Conservation (phyloP, 257 asterid species). For the Ligustrum vulgare region DNA sequence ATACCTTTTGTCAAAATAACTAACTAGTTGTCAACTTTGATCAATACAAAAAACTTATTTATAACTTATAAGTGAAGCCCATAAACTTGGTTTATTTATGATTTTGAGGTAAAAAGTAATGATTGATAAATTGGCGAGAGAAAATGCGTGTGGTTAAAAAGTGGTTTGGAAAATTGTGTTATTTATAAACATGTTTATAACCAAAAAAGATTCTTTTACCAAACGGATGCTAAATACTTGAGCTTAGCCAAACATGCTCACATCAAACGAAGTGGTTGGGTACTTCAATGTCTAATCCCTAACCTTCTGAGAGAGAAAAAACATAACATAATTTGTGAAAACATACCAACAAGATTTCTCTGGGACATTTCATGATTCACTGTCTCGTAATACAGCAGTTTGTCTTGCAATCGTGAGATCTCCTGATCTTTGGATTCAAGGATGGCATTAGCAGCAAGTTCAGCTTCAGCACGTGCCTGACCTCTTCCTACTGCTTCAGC, state of each 20-base stretch:
- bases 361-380: slow-evolving; percentile 89
- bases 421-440: slow-evolving; percentile 78
- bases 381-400: slow-evolving; percentile 76
- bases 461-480: slow-evolving; percentile 73
- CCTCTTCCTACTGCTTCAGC: slow-evolving; percentile 75
- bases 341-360: slow-evolving; percentile 88
- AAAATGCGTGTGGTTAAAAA: no score
- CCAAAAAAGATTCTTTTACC: no score
- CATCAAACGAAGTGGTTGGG: background rate
- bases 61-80: no score
- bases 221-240: no score
- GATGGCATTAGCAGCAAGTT: slow-evolving; percentile 48
- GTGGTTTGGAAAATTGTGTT: no score
- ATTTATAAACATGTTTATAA: no score
- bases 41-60: background rate
- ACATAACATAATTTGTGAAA: background rate
- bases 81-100: no score
- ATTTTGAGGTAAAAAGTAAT: no score
- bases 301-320: background rate
- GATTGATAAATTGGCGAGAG: no score
- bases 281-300: background rate
- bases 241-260: background rate
- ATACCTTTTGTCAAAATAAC: background rate
- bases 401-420: slow-evolving; percentile 64
- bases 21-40: background rate